Conservation (phyloP, 1,284 basidiomycete species). For the Cryptococcus amylolentus region DNA sequence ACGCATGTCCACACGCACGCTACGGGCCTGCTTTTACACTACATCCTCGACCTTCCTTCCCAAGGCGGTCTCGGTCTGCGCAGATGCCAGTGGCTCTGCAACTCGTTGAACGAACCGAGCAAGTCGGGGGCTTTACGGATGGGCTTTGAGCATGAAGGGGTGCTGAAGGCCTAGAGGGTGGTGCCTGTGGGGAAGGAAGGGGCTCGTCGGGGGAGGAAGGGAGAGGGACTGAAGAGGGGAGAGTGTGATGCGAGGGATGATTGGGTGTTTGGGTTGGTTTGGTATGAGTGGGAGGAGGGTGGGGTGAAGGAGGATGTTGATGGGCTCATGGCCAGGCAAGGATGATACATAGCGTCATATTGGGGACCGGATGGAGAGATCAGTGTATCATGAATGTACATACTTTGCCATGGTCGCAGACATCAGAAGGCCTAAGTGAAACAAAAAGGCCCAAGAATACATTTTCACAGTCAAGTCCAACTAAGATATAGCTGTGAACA, state of each 20-base stretch:
- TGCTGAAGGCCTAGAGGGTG: conserved; percentile 28
- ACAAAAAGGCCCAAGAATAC: too few species aligned
- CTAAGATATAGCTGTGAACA: too few species aligned
- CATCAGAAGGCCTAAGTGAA: too few species aligned
- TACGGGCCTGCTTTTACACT: conserved; percentile 38
- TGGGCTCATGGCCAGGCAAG: neutral
- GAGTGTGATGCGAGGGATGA: neutral
- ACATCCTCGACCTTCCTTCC: conserved; percentile 30
- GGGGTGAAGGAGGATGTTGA: neutral
- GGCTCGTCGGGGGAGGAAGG: neutral
- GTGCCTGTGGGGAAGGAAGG: conserved; percentile 30
- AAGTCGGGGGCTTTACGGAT: conserved; percentile 30
- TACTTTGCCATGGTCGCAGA: too few species aligned
- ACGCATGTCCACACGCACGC: conserved; percentile 43
- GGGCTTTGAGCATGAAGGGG: conserved; percentile 37
- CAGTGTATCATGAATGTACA: too few species aligned
- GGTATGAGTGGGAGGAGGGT: neutral
- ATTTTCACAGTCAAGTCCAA: too few species aligned
- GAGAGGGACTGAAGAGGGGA: neutral
- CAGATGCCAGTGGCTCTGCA: conserved; percentile 42
- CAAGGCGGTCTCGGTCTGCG: conserved; percentile 38
- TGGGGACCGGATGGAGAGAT: too few species aligned
- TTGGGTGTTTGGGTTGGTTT: neutral
- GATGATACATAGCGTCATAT: neutral
- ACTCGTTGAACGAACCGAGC: conserved; percentile 29